These are phyloP conservation scores for Solidago caesia DNA, from an alignment of 129 eudicot species.

Conservation along the genomic window DNA sequence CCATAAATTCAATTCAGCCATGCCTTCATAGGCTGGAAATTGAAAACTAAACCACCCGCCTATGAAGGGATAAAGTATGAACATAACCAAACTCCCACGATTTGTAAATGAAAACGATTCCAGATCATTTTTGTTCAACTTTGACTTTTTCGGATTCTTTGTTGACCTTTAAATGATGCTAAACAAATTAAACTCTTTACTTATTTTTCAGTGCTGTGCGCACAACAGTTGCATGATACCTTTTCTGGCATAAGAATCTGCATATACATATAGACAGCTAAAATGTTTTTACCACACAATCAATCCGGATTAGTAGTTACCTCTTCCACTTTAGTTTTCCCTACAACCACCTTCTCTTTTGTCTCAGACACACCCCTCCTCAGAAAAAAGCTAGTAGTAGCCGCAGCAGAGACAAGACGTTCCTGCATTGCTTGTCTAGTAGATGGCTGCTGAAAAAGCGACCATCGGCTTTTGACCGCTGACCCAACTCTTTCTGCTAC, in stretches of 20 bases:
- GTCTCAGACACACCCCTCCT: constrained; percentile 91
- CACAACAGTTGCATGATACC: neutral
- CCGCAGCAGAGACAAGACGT: constrained; percentile 85
- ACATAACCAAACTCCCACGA: neutral
- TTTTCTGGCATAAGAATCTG: neutral
- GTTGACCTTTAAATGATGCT: constrained; percentile 1
- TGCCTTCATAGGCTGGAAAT: constrained; percentile 1
- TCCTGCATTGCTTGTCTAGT: constrained; percentile 94
- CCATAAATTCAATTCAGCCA: neutral
- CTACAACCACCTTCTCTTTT: constrained; percentile 84
- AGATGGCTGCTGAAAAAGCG: constrained; percentile 86
- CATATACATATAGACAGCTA: neutral
- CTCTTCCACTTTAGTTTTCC: constrained; percentile 96
- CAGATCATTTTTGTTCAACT: neutral
- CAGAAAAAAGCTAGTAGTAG: constrained; percentile 75
- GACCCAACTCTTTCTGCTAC: constrained; percentile 86
- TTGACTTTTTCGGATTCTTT: neutral
- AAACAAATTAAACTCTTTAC: neutral
- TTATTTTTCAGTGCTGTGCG: neutral
- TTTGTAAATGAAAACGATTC: neutral
- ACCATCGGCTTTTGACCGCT: constrained; percentile 88
- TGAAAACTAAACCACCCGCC: neutral
- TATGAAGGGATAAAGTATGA: neutral
- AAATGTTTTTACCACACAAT: neutral
- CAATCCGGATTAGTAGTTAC: constrained; percentile 51